Evolutionary conservation across 176 grass and related monocot species (phyloP), one percentile per base, ranked within the genome.

Genomic region (Echinochloa phyllopogon): DNA sequence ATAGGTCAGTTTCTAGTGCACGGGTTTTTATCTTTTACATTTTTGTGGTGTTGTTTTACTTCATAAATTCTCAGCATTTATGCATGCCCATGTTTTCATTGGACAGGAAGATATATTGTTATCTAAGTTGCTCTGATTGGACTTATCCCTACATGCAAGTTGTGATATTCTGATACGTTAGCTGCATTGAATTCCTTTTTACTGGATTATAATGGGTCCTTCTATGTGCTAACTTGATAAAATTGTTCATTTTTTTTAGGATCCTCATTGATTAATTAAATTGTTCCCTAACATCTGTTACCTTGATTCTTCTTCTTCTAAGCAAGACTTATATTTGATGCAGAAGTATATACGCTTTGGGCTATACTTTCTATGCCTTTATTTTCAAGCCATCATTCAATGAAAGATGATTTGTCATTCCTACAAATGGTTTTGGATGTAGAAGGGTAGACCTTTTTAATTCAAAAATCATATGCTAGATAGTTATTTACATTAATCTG

Each of bases 1-100:
- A 87, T 95, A 52, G 95, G 94, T 97, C 67, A 64, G 91, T 69
- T 15, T 70, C 37, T 63, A 37, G 21, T 84, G 14, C 10, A 75
- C 77, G 56, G 53, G 36, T 38, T 42, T 69, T 20, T 62, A 21
- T 55, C 67, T 51, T 75, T 85, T 79, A 20, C 45, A 73, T 48
- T 29, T 72, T 72, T 75, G 60, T 73, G 55, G 69, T 38, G 27
- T 84, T 50, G 5, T 72, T 89, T 61, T 74, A 69, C 14, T 78
- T 20, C 24, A 77, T 51, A 62, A 16, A 65, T 74, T 72, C 29
- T 75, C 63, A 75, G 29, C 82, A 51, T 69, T 69, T 70, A 45
- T 84, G 29, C 42, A 75, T 24, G 29, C 17, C 29, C 44, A 40
- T 16, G 14, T 64, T 72, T 72, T 58, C 37, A 74, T 72, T 13